Evolutionary conservation across 805 yeast species (phyloP).

Genomic region (Kodamaea hsintzibuensis): DNA sequence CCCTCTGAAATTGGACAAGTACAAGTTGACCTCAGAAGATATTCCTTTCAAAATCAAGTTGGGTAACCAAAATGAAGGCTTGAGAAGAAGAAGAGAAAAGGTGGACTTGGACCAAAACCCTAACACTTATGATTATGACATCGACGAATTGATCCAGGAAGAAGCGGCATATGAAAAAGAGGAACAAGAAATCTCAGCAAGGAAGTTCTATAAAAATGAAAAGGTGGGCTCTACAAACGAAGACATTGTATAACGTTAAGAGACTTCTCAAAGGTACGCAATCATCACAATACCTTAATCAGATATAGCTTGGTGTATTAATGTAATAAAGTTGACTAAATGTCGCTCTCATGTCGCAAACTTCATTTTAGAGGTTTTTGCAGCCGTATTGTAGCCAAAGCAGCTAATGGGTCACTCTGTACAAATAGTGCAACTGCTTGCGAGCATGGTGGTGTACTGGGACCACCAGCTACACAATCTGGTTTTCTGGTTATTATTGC

Average conservation of each 20-base stretch:
- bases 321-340: not conserved
- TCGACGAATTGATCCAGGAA: slow-evolving; percentile 44
- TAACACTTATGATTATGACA: slow-evolving; percentile 44
- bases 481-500: not conserved
- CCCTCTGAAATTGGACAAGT: slow-evolving; percentile 25
- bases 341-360: not conserved
- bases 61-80: slow-evolving; percentile 10
- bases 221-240: slow-evolving; percentile 24
- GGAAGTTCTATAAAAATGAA: slow-evolving; percentile 21
- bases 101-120: slow-evolving; percentile 39
- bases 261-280: not conserved
- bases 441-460: not conserved
- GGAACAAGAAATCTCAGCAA: slow-evolving; percentile 14
- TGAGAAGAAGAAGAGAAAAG: slow-evolving; percentile 34
- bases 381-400: not conserved
- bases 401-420: not conserved
- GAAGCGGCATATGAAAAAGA: slow-evolving; percentile 26
- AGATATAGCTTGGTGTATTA: not conserved
- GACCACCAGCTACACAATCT: not conserved
- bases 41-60: slow-evolving; percentile 30
- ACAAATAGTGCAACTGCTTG: not conserved
- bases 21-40: slow-evolving; percentile 35
- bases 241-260: slow-evolving; percentile 21
- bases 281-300: too few species aligned
- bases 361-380: not conserved